Base-by-base conservation (phyloP, 1,284 basidiomycete species). In the Marasmius oreades region DNA sequence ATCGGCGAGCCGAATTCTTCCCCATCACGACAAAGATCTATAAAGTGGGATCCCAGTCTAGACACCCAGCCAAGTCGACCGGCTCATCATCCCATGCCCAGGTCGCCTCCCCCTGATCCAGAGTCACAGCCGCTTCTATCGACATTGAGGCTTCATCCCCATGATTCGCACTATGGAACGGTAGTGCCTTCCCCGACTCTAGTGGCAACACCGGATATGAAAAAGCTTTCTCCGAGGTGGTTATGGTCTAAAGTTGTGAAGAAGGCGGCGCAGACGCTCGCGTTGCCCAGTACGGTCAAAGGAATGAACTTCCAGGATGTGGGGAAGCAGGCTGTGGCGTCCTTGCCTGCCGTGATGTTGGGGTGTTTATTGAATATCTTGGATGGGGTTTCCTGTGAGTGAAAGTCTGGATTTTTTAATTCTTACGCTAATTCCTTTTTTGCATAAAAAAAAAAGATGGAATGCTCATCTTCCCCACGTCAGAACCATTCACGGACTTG, bases 311-410 rank as follows among this genome's bases (percentile, higher is more conserved):
- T 54, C 37, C 42, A 42, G 16, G 39, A 37, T 47, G 52, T 62
- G 36, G 24, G 72, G 0, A 63, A 68, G 36, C 72, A 76, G 36
- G 74, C 80, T 3, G 59, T 81, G 8, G 75, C 73, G 54, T 77
- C 84, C 0, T 64, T 95, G 18, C 95, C 95, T 0, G 92, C 94
- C 0, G 93, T 96, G 10, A 69, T 95, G 11, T 77, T 98, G 8
- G 95, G 95, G 2, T 80, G 87, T 61, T 73, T 98, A 45, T 76
- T 99, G 61, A 99, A 99, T 67, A 82, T 98, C 44, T 77, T 99
- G 23, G 96, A 99, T 67, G 97, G 95, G 4, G 87, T 98, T 44
- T 93, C 85, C 48, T 95, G 89, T 90, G 69, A 72, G 90, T 80
- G 14, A 62, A 54, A 59, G 39, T 55, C 54, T 54, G 31, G 31